Base-by-base conservation (phyloP, 2,329 filamentous ascomycete genomes). In the Chaetomium sp. region DNA sequence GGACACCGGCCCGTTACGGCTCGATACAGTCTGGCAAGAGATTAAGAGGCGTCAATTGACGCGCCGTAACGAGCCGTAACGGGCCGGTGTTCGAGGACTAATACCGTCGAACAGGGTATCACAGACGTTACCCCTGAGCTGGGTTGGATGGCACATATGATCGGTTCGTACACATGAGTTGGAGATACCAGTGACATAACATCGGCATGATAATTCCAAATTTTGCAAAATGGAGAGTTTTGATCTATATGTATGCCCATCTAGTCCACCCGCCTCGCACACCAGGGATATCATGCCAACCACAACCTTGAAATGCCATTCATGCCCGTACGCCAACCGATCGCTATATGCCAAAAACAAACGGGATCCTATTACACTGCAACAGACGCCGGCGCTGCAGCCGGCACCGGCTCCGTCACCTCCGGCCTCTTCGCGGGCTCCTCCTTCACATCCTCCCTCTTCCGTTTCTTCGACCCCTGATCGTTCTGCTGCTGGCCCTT, bases 381-480 rank as follows among this genome's bases (percentile, higher is more conserved):
- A 47, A 65, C 42, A 31, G 66, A 35, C 10, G 63, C 53, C 19
- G 62, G 50, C 21, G 59, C 60, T 23, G 54, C 47, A 13, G 21
- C 61, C 21, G 63, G 51, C 21, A 25, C 56, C n/a, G 61, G 29
- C 35, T 33, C 62, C 21, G 54, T 23, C 42, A 57, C 47, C 21
- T 57, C 57, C 21, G 16, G 25, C 38, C 42, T 56, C 58, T 67
- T 64, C 42, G 29, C 58, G 1, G 55, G 12, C 23, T 59, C 33
- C n/a, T 50, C 56, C 25, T 58, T 81, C 77, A 7, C 1, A n/a
- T 42, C 81, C 77, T 35, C 31, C n/a, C 63, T 57, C 58, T 63
- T 66, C 63, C 63, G 60, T 63, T 69, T 65, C 55, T 66, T 67
- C 42, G 68, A 67, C 56, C 16, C 59, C 51, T 65, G 54, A 25